phyloP scores from a whole-genome alignment of 2,329 filamentous ascomycete genomes.

The Epichloe glyceriae region DNA sequence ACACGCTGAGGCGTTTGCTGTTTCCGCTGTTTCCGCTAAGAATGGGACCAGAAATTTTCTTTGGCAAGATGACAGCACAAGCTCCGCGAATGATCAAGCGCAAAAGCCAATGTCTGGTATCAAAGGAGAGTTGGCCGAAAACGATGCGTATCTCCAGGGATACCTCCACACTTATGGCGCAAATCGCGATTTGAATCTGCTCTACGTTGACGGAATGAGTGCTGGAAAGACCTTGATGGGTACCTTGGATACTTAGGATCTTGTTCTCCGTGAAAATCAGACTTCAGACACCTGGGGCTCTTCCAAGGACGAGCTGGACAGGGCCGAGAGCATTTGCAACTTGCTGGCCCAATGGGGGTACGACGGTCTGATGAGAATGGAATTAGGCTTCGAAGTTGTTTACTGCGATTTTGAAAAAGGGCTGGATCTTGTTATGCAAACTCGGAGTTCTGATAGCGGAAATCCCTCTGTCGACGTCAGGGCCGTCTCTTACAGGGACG shows the following conservation, averaged over 20 bases:
- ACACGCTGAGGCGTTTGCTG: conserved; percentile 54
- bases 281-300: conserved; percentile 1
- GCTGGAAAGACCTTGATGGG: conserved; percentile 53
- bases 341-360: conserved; percentile 40
- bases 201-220: conserved; percentile 60
- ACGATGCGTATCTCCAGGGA: conserved; percentile 23
- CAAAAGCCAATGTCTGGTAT: conserved; percentile 3
- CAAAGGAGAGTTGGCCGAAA: neutral
- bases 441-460: conserved; percentile 4
- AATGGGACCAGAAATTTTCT: neutral
- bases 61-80: neutral
- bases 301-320: conserved; percentile 31
- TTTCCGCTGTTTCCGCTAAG: conserved; percentile 22
- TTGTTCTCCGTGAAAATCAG: conserved; percentile 36
- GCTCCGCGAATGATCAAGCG: neutral
- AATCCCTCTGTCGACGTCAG: neutral
- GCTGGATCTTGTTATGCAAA: conserved; percentile 21
- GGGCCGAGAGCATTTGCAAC: conserved; percentile 43
- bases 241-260: conserved; percentile 55
- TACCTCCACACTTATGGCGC: conserved; percentile 57
- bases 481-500: conserved; percentile 12
- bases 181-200: conserved; percentile 40
- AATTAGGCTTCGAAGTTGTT: conserved; percentile 59
- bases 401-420: conserved; percentile 46
- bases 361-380: conserved; percentile 55